phyloP scores from a whole-genome alignment of 805 yeast species.

The Candida hispaniensis region DNA sequence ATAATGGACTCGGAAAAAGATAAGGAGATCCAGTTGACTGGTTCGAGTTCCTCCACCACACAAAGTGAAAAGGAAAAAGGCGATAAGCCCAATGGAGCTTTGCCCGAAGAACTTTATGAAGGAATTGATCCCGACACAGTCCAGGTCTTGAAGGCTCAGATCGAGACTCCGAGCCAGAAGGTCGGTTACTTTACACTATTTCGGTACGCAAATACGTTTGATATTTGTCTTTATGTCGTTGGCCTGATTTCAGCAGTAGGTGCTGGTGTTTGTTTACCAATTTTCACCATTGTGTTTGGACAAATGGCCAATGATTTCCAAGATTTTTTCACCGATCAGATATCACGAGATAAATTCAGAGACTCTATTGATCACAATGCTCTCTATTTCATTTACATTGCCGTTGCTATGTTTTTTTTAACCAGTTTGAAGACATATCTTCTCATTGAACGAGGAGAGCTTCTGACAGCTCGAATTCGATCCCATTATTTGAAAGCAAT shows the following conservation, averaged over 20 bases:
- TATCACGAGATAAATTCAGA: constrained; percentile 27
- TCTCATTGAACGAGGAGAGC: constrained; percentile 34
- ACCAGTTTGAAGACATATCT: constrained; percentile 29
- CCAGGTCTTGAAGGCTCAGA: constrained; percentile 28
- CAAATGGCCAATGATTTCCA: constrained; percentile 31
- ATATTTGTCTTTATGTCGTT: constrained; percentile 24
- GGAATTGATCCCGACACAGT: constrained; percentile 28
- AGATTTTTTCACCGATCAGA: constrained; percentile 24
- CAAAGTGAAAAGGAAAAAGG: too few species aligned
- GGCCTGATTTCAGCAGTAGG: constrained; percentile 29
- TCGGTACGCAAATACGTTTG: constrained; percentile 29
- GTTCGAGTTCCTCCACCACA: too few species aligned
- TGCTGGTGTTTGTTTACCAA: constrained; percentile 34
- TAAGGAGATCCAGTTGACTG: too few species aligned
- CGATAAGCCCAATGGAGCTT: too few species aligned
- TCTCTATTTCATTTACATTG: constrained; percentile 33
- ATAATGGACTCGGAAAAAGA: too few species aligned
- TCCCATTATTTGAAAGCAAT: constrained; percentile 30
- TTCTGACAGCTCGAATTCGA: constrained; percentile 33
- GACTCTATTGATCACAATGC: constrained; percentile 29
- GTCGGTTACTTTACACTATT: constrained; percentile 27
- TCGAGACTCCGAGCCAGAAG: constrained; percentile 19
- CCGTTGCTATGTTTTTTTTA: constrained; percentile 30
- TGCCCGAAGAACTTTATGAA: constrained; percentile 25
- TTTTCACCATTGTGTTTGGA: constrained; percentile 35